A percentile compares a stretch with the other conserved stretches of the same genome.
Conservation (phyloP, 2,329 filamentous ascomycete genomes). For the Aureobasidium pullulans region DNA sequence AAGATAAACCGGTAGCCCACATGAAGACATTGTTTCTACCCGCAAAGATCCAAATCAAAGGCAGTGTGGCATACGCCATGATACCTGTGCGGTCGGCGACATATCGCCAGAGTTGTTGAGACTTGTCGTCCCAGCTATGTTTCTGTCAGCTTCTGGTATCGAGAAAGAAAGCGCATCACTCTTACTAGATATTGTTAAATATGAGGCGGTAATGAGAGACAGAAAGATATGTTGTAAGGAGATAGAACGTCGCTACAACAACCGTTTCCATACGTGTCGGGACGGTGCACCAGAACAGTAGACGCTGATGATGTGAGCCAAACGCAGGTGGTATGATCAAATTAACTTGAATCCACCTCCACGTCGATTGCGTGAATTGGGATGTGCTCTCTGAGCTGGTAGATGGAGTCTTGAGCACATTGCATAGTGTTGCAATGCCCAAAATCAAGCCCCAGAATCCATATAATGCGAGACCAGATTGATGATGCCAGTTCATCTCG, state of each 20-base stretch:
- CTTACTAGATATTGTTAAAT: slow-evolving; percentile 42
- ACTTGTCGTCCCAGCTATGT: slow-evolving; percentile 23
- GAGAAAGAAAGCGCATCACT: not conserved
- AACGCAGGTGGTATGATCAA: slow-evolving; percentile 39
- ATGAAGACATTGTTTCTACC: slow-evolving; percentile 60
- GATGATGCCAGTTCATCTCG: slow-evolving; percentile 7
- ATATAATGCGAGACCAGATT: not conserved
- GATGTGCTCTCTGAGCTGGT: no score
- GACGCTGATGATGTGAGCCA: slow-evolving; percentile 34
- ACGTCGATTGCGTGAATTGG: not conserved
- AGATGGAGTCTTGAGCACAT: not conserved
- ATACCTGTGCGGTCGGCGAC: slow-evolving; percentile 58
- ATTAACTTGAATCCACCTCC: slow-evolving; percentile 29
- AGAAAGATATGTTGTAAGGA: slow-evolving; percentile 38
- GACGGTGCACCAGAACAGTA: slow-evolving; percentile 38
- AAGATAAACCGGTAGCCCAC: slow-evolving; percentile 63
- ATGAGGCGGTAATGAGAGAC: slow-evolving; percentile 40
- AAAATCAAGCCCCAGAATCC: slow-evolving; percentile 5
- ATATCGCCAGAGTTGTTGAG: slow-evolving; percentile 44
- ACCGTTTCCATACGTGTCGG: slow-evolving; percentile 43
- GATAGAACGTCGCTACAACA: slow-evolving; percentile 37
- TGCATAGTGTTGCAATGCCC: not conserved
- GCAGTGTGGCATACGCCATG: slow-evolving; percentile 56
- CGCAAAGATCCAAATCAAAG: slow-evolving; percentile 59
- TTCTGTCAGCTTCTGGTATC: not conserved